phyloP scores from a whole-genome alignment of 257 asterid genomes.

The Echium plantagineum region DNA sequence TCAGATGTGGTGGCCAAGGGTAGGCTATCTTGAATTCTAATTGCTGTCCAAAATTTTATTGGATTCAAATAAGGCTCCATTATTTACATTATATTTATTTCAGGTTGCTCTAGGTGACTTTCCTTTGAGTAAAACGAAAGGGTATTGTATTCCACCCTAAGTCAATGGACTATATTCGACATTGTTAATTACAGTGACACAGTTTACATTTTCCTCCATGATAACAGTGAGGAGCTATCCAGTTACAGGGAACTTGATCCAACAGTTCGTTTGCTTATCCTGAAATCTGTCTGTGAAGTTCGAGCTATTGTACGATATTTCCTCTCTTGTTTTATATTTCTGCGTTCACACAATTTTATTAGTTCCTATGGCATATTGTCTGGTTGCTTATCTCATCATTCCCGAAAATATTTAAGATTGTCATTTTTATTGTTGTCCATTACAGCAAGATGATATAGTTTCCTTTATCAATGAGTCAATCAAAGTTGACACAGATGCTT shows the following conservation, averaged over 20 bases:
- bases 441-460: slow-evolving; percentile 63
- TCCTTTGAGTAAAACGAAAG: slow-evolving; percentile 61
- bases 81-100: slow-evolving; percentile 14
- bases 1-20: slow-evolving; percentile 88
- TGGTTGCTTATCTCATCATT: background rate
- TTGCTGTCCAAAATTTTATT: slow-evolving; percentile 4
- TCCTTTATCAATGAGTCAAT: slow-evolving; percentile 45
- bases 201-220: slow-evolving; percentile 6
- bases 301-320: slow-evolving; percentile 65
- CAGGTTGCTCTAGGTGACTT: slow-evolving; percentile 79
- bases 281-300: slow-evolving; percentile 86
- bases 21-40: slow-evolving; percentile 23
- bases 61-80: slow-evolving; percentile 7
- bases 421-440: slow-evolving; percentile 1
- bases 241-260: slow-evolving; percentile 68
- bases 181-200: slow-evolving; percentile 1
- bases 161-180: slow-evolving; percentile 5
- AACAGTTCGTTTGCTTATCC: slow-evolving; percentile 48
- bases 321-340: background rate
- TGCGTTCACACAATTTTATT: slow-evolving; percentile 3
- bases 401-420: background rate
- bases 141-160: slow-evolving; percentile 33
- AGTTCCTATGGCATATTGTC: background rate
- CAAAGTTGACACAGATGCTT: slow-evolving; percentile 35
- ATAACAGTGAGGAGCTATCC: slow-evolving; percentile 59